These are phyloP conservation scores for Ogataea populi-albae DNA, from an alignment of 805 yeast genomes.

Conservation along the genomic window DNA sequence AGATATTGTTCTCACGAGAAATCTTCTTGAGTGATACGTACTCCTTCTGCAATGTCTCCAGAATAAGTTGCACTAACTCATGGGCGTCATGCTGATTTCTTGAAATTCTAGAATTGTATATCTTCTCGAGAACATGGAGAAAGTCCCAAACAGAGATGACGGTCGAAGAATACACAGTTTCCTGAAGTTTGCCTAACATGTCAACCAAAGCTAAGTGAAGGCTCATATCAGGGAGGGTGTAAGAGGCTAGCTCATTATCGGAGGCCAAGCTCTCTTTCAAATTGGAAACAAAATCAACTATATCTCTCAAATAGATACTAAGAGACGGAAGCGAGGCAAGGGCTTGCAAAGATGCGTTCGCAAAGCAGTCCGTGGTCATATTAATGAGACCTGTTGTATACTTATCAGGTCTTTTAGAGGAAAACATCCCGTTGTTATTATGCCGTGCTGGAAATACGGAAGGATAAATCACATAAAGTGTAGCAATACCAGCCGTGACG, in stretches of 20 bases:
- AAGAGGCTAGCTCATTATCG: background rate
- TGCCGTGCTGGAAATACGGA: constrained; percentile 13
- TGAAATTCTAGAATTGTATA: constrained; percentile 71
- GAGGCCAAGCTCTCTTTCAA: constrained; percentile 13
- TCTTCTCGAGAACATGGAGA: constrained; percentile 65
- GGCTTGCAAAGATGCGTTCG: constrained; percentile 85
- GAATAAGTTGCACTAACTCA: constrained; percentile 76
- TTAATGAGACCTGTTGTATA: constrained; percentile 82
- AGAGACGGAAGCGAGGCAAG: constrained; percentile 59
- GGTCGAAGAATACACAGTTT: constrained; percentile 50
- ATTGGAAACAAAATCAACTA: constrained; percentile 26
- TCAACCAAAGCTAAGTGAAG: constrained; percentile 57
- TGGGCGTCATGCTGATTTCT: constrained; percentile 93
- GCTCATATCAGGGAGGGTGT: constrained; percentile 39
- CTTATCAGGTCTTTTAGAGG: constrained; percentile 56
- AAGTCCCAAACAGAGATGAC: constrained; percentile 77
- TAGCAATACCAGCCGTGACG: constrained; percentile 4
- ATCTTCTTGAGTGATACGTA: constrained; percentile 40
- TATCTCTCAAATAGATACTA: constrained; percentile 51
- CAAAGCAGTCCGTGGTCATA: constrained; percentile 86
- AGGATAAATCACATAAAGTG: constrained; percentile 17
- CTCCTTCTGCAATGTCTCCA: constrained; percentile 77
- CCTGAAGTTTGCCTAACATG: constrained; percentile 56
- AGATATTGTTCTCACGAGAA: constrained; percentile 38
- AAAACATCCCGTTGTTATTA: constrained; percentile 14